These are phyloP conservation scores for Schizophyllum amplum DNA, from an alignment of 1,284 basidiomycete genomes.

Conservation along the genomic window DNA sequence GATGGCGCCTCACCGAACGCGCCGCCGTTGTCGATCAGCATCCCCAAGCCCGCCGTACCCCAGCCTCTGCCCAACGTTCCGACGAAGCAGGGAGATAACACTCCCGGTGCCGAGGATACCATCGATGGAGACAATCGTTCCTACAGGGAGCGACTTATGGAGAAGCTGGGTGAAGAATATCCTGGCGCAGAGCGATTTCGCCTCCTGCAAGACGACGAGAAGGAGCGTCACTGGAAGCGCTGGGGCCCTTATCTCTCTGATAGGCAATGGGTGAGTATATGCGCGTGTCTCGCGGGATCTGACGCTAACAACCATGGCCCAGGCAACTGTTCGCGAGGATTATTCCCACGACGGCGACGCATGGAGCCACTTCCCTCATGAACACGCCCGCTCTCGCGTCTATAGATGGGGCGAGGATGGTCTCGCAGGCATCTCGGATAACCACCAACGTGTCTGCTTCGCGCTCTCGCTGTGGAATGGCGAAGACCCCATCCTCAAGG, in stretches of 20 bases:
- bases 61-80: slow-evolving; percentile 36
- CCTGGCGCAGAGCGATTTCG: slow-evolving; percentile 63
- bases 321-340: slow-evolving; percentile 97
- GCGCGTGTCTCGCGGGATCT: slow-evolving; percentile 4
- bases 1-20: slow-evolving; percentile 17
- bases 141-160: slow-evolving; percentile 55
- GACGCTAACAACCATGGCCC: slow-evolving; percentile 9
- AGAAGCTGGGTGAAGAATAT: slow-evolving; percentile 51
- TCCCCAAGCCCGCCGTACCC: slow-evolving; percentile 47
- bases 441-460: slow-evolving; percentile 91
- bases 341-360: slow-evolving; percentile 96
- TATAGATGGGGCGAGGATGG: slow-evolving; percentile 99
- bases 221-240: slow-evolving; percentile 87
- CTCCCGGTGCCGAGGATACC: slow-evolving; percentile 22
- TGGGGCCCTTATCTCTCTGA: slow-evolving; percentile 98
- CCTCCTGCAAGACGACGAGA: slow-evolving; percentile 61
- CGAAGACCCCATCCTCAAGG: slow-evolving; percentile 91
- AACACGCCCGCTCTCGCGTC: slow-evolving; percentile 87
- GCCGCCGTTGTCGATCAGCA: slow-evolving; percentile 63
- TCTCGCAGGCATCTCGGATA: slow-evolving; percentile 93
- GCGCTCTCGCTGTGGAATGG: slow-evolving; percentile 93
- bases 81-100: slow-evolving; percentile 27
- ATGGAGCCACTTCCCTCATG: slow-evolving; percentile 97
- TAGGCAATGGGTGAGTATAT: slow-evolving; percentile 83
- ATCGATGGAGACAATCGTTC: slow-evolving; percentile 22